Evolutionary conservation across 371 early-diverging fungal species (phyloP), one percentile per base, ranked within the genome.

Genomic region (Lichtheimia ramosa): DNA sequence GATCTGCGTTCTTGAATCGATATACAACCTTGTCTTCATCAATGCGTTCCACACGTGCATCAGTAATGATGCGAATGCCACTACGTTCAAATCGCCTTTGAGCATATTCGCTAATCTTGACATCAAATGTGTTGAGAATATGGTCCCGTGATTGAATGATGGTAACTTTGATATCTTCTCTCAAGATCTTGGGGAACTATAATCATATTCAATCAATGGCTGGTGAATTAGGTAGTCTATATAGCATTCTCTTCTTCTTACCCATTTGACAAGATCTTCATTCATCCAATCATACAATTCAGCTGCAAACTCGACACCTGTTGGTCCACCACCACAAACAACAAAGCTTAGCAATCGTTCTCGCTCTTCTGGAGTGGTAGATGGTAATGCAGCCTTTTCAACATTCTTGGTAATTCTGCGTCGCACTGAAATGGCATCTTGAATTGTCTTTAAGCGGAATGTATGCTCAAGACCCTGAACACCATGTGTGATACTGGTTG

Each of bases 111-210:
- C 86, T 81, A 43, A 92, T 85, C 14, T 75, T 74, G 4, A 70
- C 79, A 73, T 94, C 95, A 69, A 93, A 94, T 27, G 89, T 89
- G 56, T 90, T 89, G 8, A 96, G 71, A 46, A 96, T 92, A 61
- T 91, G 92, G 48, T 87, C 89, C 41, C 83, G 82, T 15, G 86
- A 82, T 65, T 93, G 91, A 43, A 92, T 86, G 23, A 93, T 82
- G 48, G 71, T 68, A 39, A 91, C 83, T 3, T 73, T 64, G 0
- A 91, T 87, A 27, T 92, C 88, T 48, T 92, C 87, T 10, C 80
- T 76, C 23, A 80, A 66, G 42, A 83, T 65, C 49, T 69, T 73
- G n/a, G 89, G 87, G 64, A 87, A 87, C 86, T 86, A 68, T 2
- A 8, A 8, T 0, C 2, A 46, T 7, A 1, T 18, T 46, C 16